These are phyloP conservation scores for Setomelanomma holmii DNA, from an alignment of 2,329 filamentous ascomycete species.

Conservation along the genomic window DNA sequence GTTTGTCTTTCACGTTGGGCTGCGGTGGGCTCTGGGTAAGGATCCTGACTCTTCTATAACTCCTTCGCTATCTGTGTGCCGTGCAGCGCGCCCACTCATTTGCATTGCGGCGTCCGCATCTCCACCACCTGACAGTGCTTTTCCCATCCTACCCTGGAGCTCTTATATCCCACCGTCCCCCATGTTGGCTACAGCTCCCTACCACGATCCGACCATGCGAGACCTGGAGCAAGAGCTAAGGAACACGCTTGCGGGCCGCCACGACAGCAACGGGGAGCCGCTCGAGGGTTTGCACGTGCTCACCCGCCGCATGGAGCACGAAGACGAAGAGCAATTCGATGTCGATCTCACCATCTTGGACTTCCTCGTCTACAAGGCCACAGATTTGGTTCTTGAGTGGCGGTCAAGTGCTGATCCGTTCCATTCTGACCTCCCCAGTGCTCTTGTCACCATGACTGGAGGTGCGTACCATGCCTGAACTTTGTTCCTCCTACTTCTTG, in stretches of 20 bases:
- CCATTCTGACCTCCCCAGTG: slow-evolving; percentile 41
- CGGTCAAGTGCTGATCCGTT: slow-evolving; percentile 35
- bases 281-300: slow-evolving; percentile 40
- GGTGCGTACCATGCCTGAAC: slow-evolving; percentile 27
- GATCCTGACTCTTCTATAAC: slow-evolving; percentile 11
- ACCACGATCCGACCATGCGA: slow-evolving; percentile 19
- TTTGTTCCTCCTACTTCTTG: background rate
- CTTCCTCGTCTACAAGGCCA: slow-evolving; percentile 59
- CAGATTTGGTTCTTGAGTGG: slow-evolving; percentile 51
- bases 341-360: slow-evolving; percentile 65
- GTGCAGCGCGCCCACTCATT: slow-evolving; percentile 8
- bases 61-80: slow-evolving; percentile 6
- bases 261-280: slow-evolving; percentile 25
- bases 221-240: slow-evolving; percentile 34
- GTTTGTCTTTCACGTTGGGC: slow-evolving; percentile 4
- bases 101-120: slow-evolving; percentile 15
- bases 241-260: slow-evolving; percentile 21
- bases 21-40: background rate
- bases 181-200: slow-evolving; percentile 26
- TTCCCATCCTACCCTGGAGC: slow-evolving; percentile 6
- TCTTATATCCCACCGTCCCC: slow-evolving; percentile 7
- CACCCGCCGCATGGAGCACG: slow-evolving; percentile 42
- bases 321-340: slow-evolving; percentile 51
- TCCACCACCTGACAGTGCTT: slow-evolving; percentile 3
- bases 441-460: slow-evolving; percentile 42